A percentile compares a stretch with the other conserved stretches of the same genome.
Evolutionary conservation across 768 basidiomycete species (phyloP).

Genomic region (Mrakia hoshinonis): DNA sequence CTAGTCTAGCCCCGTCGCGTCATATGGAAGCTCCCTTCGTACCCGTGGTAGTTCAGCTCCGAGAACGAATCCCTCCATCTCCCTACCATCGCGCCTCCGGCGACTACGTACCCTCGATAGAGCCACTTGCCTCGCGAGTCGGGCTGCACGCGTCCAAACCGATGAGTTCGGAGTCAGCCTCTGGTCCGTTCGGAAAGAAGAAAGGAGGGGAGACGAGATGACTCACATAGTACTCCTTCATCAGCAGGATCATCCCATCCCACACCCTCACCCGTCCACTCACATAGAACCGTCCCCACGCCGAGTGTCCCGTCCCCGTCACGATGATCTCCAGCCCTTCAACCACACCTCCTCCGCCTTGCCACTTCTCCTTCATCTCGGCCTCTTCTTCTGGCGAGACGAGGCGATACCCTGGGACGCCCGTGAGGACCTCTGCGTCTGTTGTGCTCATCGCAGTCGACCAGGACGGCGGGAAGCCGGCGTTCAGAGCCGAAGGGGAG

Average conservation of each 20-base stretch:
- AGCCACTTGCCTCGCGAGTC: conserved; percentile 35
- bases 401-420: conserved; percentile 34
- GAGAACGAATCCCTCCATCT: conserved; percentile 40
- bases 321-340: conserved; percentile 38
- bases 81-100: conserved; percentile 38
- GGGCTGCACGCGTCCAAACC: conserved; percentile 14
- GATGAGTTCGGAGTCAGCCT: background rate
- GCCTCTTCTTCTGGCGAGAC: conserved; percentile 35
- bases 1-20: conserved; percentile 1
- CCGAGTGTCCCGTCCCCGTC: conserved; percentile 39
- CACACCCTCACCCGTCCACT: conserved; percentile 39
- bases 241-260: conserved; percentile 40
- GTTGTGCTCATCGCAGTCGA: conserved; percentile 33
- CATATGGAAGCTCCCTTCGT: conserved; percentile 28
- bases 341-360: conserved; percentile 29
- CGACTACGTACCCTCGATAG: conserved; percentile 39
- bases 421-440: conserved; percentile 34
- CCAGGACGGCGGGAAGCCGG: conserved; percentile 4
- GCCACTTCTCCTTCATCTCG: conserved; percentile 29
- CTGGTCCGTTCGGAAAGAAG: background rate
- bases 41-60: conserved; percentile 17
- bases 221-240: conserved; percentile 42
- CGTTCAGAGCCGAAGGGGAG: background rate
- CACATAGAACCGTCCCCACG: conserved; percentile 41
- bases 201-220: background rate